Percentiles rank a stretch among this genome's conserved stretches.
Conservation (phyloP, 2,329 filamentous ascomycete species). For the Aspergillus flavus region DNA sequence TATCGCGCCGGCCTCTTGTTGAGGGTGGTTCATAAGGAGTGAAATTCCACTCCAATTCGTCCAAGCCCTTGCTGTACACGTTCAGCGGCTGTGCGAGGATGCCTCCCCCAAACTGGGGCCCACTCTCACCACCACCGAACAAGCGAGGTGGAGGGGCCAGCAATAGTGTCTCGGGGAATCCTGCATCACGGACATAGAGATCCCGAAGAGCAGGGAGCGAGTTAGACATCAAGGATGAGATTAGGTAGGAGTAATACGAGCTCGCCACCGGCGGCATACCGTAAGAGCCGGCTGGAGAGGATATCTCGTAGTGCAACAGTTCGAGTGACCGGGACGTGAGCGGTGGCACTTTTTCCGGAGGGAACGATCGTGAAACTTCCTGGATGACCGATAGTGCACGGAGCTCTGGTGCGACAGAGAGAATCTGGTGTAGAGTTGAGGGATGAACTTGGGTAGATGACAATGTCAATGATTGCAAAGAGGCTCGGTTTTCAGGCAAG, state of each 20-base stretch:
- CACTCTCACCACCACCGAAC: constrained; percentile 46
- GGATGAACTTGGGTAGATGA: constrained; percentile 67
- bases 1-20: constrained; percentile 38
- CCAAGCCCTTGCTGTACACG: constrained; percentile 67
- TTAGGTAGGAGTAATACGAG: constrained; percentile 82
- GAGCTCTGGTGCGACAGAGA: constrained; percentile 46
- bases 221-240: constrained; percentile 76
- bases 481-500: constrained; percentile 59
- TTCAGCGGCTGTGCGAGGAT: constrained; percentile 60
- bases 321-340: constrained; percentile 70
- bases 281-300: constrained; percentile 59
- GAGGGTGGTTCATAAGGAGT: constrained; percentile 58
- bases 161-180: constrained; percentile 79
- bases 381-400: constrained; percentile 56
- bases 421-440: constrained; percentile 45
- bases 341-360: constrained; percentile 59
- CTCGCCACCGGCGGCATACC: constrained; percentile 53
- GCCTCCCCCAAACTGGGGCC: constrained; percentile 26
- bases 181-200: constrained; percentile 82
- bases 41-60: constrained; percentile 70
- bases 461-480: constrained; percentile 70
- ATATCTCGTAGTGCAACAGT: constrained; percentile 82
- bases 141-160: constrained; percentile 66
- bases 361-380: constrained; percentile 60
- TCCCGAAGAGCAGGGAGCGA: constrained; percentile 72